Evolutionary conservation across 345 rosid genomes (phyloP), one percentile per base, ranked within the genome.

Genomic region (Punica granatum): DNA sequence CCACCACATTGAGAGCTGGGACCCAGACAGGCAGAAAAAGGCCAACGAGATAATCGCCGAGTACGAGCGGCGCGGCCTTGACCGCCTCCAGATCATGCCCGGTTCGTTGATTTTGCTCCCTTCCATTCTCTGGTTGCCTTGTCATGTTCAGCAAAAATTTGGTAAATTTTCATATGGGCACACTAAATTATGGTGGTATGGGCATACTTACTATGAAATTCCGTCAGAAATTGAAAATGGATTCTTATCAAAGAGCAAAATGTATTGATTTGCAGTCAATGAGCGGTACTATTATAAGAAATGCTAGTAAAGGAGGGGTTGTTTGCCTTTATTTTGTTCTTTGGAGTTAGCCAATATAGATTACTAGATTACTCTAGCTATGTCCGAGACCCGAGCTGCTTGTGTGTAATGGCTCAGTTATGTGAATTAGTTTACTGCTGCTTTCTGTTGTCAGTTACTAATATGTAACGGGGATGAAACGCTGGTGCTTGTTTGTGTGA

Each of bases 81-180:
- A 89, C 59, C 82, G 84, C 66, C 91, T 93, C 64, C 96, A 90
- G 74, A 89, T 93, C 70, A 89, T 93, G 98, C 96, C 96, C 12
- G 97, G 97, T 90, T 66, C 64, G 79, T 65, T 36, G 26, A 64
- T 23, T 36, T 33, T n/a, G 14, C 32, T 30, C 9, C 7, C 66
- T 14, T 14, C 5, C 56, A 15, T 28, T 49, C 28, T 6, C 28
- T 49, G 21, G 26, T 21, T 49, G 2, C n/a, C 26, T 49, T 49
- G 28, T 23, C 26, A 6, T 21, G n/a, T 51, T 56, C 7, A 30
- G 33, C 34, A 19, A 2, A 15, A 56, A 26, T 25, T 56, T 56
- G 25, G 34, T 28, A 30, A 30, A 28, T 56, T 44, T 44, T 30
- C 19, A 13, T 56, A 7, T 26, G 61, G 16, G 18, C 34, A 28